Evolutionary conservation across 345 rosid genomes (phyloP), one percentile per base, ranked within the genome.

Genomic region (Jatropha curcas): DNA sequence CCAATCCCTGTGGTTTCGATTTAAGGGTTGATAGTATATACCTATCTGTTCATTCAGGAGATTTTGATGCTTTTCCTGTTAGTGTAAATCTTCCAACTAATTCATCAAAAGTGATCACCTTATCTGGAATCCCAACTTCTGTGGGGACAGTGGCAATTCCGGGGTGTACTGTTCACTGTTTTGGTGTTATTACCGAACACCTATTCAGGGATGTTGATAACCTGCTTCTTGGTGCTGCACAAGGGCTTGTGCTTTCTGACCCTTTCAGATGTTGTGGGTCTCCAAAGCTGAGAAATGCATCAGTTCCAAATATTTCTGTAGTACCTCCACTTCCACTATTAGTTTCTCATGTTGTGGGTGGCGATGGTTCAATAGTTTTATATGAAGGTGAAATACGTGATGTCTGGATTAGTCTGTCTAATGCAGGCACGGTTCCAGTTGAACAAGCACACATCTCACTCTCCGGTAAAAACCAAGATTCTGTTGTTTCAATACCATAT

Each of bases 211-310:
- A 93, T 78, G 98, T 96, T 70, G 98, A 96, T 79, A 90, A 90
- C 84, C 86, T 96, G 79, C 99, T 96, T 65, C 97, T 86, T 60
- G 99, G 98, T 75, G 99, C 96, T 69, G 96, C 96, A 45, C 97
- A 91, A 81, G 99, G 99, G 71, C 97, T 96, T 79, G 99, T 96
- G 69, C 93, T 96, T 72, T 93, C 99, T 50, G 99, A 96, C 71
- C 99, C 99, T 71, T 96, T 96, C 80, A 84, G 96, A 73, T 88
- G 95, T 51, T 93, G 98, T 77, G 98, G 99, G 3, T 96, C 98
- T 73, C 85, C 87, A 60, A 93, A 87, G 84, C 80, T 91, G 81
- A 90, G 86, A 82, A 94, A 83, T 79, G 85, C 85, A 46, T 75
- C 85, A 75, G 90, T 89, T 77, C 99, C 99, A 13, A 88, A 79